Percentiles rank a stretch among this genome's conserved stretches.
These are phyloP conservation scores for Xerocomus spinulosus DNA, from an alignment of 768 basidiomycete genomes.

Conservation along the genomic window DNA sequence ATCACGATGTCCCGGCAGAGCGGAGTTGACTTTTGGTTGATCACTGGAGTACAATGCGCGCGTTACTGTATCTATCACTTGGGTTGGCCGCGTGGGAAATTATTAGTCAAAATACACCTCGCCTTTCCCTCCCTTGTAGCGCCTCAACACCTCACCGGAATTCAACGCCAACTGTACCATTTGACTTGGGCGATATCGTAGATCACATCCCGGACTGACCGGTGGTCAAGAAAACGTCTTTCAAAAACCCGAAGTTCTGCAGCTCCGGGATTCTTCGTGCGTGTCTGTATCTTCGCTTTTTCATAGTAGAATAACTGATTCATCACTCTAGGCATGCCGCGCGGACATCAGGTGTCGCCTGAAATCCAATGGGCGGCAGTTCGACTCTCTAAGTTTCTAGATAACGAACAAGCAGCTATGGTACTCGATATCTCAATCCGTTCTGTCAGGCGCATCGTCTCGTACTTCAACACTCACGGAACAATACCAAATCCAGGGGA, in stretches of 20 bases:
- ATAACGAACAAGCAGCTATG: neutral
- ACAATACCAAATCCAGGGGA: neutral
- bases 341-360: neutral
- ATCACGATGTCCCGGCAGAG: too few relatives aligned
- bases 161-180: neutral
- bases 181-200: neutral
- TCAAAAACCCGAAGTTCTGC: neutral
- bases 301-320: neutral
- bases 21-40: too few relatives aligned
- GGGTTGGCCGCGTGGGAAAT: neutral
- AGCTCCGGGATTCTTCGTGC: neutral
- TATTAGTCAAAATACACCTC: neutral
- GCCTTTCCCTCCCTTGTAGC: neutral
- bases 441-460: neutral
- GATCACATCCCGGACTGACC: neutral
- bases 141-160: neutral
- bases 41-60: too few relatives aligned
- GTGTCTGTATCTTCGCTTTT: neutral
- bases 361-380: neutral
- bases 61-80: neutral
- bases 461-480: neutral
- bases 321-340: neutral
- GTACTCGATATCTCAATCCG: neutral
- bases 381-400: neutral
- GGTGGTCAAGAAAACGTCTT: conserved; percentile 18